phyloP scores from a whole-genome alignment of 106 monocot genomes.

The Dendrobium nobile region DNA sequence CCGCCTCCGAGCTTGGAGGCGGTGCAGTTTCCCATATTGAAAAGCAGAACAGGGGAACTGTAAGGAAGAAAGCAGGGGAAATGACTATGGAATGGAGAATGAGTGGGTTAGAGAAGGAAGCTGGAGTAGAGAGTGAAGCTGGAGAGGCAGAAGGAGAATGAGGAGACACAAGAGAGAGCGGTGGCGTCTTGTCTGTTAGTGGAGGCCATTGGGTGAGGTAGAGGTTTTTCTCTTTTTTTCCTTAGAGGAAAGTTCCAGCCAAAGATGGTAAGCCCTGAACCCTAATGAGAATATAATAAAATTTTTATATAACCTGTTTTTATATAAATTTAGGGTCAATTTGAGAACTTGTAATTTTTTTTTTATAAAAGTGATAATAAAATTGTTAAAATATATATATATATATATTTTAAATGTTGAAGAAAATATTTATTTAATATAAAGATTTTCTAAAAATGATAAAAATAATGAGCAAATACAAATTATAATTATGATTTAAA shows the following conservation, averaged over 20 bases:
- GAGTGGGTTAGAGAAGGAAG: not conserved
- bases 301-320: too few relatives aligned
- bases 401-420: too few relatives aligned
- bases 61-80: not conserved
- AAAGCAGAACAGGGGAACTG: not conserved
- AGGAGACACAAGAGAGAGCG: not conserved
- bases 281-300: not conserved
- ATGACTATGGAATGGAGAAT: not conserved
- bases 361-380: too few relatives aligned
- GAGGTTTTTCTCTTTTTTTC: not conserved
- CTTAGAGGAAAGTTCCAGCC: not conserved
- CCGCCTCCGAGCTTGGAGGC: constrained; percentile 50
- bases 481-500: too few relatives aligned
- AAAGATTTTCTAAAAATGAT: too few relatives aligned
- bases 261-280: not conserved
- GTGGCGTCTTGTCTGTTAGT: constrained; percentile 9
- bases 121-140: not conserved
- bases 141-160: not conserved
- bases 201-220: not conserved
- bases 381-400: too few relatives aligned
- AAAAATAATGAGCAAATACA: too few relatives aligned
- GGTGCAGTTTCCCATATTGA: constrained; percentile 78
- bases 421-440: too few relatives aligned
- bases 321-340: too few relatives aligned
- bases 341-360: too few relatives aligned